Conservation (phyloP, 129 eudicot genomes). For the Apium graveolens region DNA sequence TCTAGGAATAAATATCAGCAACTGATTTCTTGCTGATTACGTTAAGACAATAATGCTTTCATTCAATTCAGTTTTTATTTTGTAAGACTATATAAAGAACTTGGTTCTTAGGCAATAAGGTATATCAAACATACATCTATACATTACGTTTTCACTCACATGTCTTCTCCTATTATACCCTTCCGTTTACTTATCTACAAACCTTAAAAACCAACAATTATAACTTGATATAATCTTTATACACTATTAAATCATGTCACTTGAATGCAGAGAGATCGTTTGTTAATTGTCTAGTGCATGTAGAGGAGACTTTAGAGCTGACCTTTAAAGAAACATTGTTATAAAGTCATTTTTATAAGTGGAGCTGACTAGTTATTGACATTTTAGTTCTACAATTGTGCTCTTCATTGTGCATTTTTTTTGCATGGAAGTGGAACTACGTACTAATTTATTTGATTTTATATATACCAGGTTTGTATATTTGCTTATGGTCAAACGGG, state of each 20-base stretch:
- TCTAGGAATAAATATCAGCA: no score
- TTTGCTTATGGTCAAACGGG: conserved; percentile 99
- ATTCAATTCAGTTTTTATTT: no score
- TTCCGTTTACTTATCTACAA: no score
- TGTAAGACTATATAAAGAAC: no score
- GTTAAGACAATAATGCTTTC: no score
- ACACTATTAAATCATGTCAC: not conserved
- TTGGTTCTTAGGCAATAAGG: no score
- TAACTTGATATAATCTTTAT: not conserved
- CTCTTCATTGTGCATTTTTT: no score
- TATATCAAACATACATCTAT: no score
- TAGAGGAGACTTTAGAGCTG: not conserved
- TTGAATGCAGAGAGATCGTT: not conserved
- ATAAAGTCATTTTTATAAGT: not conserved
- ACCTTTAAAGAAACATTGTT: not conserved
- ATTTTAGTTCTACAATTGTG: not conserved
- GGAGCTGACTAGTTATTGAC: not conserved
- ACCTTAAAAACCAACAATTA: no score
- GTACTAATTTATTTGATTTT: not conserved
- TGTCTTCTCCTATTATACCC: no score
- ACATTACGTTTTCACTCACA: no score
- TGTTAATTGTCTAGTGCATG: not conserved
- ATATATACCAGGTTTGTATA: conserved; percentile 67
- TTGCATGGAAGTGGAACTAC: not conserved
- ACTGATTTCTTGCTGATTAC: no score